These are phyloP conservation scores for Phytophthora sp. DNA, from an alignment of 352 stramenopile species.

Conservation along the genomic window DNA sequence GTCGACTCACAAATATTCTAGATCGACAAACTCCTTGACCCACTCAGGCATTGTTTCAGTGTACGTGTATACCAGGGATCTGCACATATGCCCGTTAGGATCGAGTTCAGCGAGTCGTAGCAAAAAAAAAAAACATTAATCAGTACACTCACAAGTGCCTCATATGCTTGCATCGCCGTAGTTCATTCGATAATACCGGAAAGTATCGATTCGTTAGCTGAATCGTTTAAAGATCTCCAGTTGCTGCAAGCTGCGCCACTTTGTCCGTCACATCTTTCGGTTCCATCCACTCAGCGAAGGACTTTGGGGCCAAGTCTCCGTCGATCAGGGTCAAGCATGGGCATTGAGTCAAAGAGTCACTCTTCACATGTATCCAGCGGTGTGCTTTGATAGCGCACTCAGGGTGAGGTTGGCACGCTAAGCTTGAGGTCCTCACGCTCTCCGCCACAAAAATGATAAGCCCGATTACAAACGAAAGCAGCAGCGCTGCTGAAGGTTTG, in stretches of 20 bases:
- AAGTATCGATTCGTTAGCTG: conserved; percentile 35
- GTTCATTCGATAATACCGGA: conserved; percentile 17
- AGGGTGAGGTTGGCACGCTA: neutral
- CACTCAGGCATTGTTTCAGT: conserved; percentile 29
- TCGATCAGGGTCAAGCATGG: conserved; percentile 4
- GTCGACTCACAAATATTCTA: conserved; percentile 43
- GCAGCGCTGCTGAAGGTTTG: neutral
- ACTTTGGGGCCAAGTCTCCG: conserved; percentile 1
- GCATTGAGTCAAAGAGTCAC: neutral
- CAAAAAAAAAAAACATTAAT: no score
- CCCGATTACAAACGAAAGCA: neutral
- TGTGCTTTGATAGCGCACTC: neutral
- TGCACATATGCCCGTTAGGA: no score
- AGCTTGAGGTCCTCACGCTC: neutral
- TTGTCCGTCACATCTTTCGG: conserved; percentile 10
- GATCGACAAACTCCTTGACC: conserved; percentile 27
- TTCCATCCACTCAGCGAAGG: neutral
- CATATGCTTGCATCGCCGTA: conserved; percentile 23
- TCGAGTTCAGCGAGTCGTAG: neutral
- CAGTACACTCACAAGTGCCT: conserved; percentile 23
- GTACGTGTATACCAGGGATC: conserved; percentile 39
- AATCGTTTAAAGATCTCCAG: conserved; percentile 30
- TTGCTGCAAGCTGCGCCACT: conserved; percentile 17
- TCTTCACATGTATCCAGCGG: neutral
- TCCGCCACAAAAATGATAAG: neutral